phyloP scores from a whole-genome alignment of 2,329 filamentous ascomycete genomes.

The Talaromyces sp. region DNA sequence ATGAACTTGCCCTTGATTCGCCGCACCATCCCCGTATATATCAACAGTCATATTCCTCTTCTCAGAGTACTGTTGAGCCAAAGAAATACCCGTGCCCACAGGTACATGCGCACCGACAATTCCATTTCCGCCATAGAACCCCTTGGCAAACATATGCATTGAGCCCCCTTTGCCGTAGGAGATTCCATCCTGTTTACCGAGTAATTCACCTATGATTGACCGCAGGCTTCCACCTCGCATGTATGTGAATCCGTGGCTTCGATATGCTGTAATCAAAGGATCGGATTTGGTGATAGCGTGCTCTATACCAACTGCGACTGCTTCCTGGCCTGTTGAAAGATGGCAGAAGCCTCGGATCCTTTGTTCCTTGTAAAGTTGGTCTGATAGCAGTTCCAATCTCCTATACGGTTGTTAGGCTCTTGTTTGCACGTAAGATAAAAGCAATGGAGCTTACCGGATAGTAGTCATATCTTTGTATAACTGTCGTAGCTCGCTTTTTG shows the following conservation, averaged over 20 bases:
- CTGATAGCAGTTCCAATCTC: slow-evolving; percentile 97
- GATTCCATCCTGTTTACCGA: slow-evolving; percentile 87
- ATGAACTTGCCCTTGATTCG: slow-evolving; percentile 96
- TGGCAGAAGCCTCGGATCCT: slow-evolving; percentile 99
- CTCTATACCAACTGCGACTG: slow-evolving; percentile 89
- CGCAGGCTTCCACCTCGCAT: slow-evolving; percentile 86
- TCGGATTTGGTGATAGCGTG: slow-evolving; percentile 83
- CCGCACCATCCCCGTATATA: slow-evolving; percentile 90
- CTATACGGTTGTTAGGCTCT: too few relatives aligned
- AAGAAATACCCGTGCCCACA: slow-evolving; percentile 86
- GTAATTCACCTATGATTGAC: slow-evolving; percentile 86
- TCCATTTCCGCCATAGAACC: slow-evolving; percentile 94
- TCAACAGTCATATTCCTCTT: slow-evolving; percentile 78
- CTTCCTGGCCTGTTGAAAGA: slow-evolving; percentile 93
- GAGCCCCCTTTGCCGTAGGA: slow-evolving; percentile 94
- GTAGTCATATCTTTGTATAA: slow-evolving; percentile 97
- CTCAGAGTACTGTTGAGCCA: slow-evolving; percentile 84
- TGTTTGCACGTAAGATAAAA: too few relatives aligned
- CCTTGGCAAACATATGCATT: slow-evolving; percentile 97
- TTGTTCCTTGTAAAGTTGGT: slow-evolving; percentile 97
- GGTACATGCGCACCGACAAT: slow-evolving; percentile 96
- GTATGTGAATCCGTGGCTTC: slow-evolving; percentile 91
- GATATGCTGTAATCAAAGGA: slow-evolving; percentile 91
- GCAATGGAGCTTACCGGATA: slow-evolving; percentile 81
- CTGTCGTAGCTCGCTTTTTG: slow-evolving; percentile 91